A percentile compares a stretch with the other conserved stretches of the same genome.
These are phyloP conservation scores for Fusarium chlamydosporum DNA, from an alignment of 2,329 filamentous ascomycete species.

Conservation along the genomic window DNA sequence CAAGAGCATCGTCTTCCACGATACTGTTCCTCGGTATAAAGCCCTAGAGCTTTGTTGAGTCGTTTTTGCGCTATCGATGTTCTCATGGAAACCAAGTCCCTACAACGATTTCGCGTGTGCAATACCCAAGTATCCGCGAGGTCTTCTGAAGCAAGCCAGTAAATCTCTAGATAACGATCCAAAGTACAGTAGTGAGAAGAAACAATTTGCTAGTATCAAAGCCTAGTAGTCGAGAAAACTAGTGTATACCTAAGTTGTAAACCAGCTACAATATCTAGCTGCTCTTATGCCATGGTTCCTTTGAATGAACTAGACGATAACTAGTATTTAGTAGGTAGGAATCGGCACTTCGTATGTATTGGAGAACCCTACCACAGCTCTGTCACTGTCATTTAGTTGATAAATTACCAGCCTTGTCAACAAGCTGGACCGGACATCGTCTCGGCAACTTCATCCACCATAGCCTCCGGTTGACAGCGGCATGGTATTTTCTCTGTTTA, in stretches of 20 bases:
- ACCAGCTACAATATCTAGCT: background rate
- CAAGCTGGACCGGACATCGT: too few relatives aligned
- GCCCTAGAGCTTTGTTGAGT: too few relatives aligned
- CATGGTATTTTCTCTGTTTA: background rate
- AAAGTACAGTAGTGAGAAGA: too few relatives aligned
- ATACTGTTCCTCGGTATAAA: too few relatives aligned
- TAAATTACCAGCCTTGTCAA: background rate
- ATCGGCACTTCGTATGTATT: background rate
- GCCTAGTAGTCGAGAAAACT: background rate
- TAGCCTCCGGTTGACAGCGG: background rate
- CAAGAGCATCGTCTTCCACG: background rate
- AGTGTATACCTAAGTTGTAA: too few relatives aligned
- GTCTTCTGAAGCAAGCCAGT: background rate
- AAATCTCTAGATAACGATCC: background rate
- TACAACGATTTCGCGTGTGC: background rate
- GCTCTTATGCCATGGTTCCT: too few relatives aligned
- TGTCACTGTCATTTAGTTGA: background rate
- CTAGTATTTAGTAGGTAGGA: background rate
- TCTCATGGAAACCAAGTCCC: background rate
- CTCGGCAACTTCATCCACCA: background rate
- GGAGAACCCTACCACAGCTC: background rate
- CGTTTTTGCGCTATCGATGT: background rate
- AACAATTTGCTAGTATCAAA: background rate
- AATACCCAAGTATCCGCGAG: background rate
- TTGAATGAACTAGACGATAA: background rate